Base-by-base conservation (phyloP, 2,329 filamentous ascomycete species). In the Penicillium griseofulvum region DNA sequence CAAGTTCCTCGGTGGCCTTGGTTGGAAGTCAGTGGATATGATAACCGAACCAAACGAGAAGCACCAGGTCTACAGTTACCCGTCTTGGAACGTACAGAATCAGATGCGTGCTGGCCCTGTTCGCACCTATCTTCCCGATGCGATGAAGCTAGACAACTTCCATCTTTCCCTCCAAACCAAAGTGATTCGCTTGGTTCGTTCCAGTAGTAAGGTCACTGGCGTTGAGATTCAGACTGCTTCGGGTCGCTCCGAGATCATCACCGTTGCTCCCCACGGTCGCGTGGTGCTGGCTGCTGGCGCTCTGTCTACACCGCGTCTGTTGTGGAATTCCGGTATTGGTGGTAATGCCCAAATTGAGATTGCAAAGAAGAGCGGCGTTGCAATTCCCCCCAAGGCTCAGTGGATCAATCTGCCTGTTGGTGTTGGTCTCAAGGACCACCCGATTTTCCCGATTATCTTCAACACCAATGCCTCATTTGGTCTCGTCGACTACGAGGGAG, bases 251-350 rank as follows among this genome's bases (percentile, higher is more conserved):
- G 83, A 89, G 66, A 81, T 80, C 9, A 78, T 89, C 59, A 84
- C 83, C 7, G 72, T 89, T 53, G 84, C 85, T 22, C 65, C 78
- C 5, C 71, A 80, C 12, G 87, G 88, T 10, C 82, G 86, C 49
- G 86, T 90, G 42, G 82, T 90, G 61, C 74, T 90, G 31, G 82
- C 87, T 17, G 83, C 86, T 1, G 88, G 88, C 45, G 77, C 87
- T 1, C 88, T 90, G 58, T 86, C 86, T n/a, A 85, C 85, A 2
- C 78, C 86, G 14, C 88, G 88, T 72, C 76, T 91, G 45, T 79
- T 90, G 2, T 78, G 89, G 72, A 80, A 86, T 65, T 87, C 83
- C 73, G 85, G 87, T 61, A 90, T 88, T 59, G 88, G 87, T 5
- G 86, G 85, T 22, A 71, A 72, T 49, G 75, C 74, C 42, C 76